Conservation (phyloP, 768 basidiomycete species). For the Plicaturopsis crispa region DNA sequence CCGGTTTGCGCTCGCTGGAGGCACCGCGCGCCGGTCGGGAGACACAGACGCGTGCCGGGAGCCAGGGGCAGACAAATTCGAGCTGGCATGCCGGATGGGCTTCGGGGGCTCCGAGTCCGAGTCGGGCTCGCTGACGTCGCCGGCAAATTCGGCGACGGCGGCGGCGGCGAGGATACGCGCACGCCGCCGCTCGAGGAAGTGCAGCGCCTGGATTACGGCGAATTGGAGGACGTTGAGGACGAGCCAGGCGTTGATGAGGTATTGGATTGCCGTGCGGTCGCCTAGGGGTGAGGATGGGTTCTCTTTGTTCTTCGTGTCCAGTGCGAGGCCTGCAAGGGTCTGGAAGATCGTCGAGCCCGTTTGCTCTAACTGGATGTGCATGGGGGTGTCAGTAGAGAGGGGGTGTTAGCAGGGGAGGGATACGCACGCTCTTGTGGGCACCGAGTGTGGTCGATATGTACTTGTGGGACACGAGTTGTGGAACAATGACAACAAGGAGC, state of each 20-base stretch:
- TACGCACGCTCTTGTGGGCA: constrained; percentile 67
- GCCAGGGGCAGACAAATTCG: neutral
- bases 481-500: constrained; percentile 67
- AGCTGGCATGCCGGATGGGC: neutral
- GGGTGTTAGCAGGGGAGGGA: neutral
- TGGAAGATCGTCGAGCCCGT: constrained; percentile 68
- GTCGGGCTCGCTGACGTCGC: constrained; percentile 7
- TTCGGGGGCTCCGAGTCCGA: constrained; percentile 12
- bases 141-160: constrained; percentile 7
- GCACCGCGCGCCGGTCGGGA: neutral
- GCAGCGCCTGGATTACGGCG: constrained; percentile 39
- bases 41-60: neutral
- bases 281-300: constrained; percentile 11
- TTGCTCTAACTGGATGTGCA: constrained; percentile 52
- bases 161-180: constrained; percentile 19
- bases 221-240: constrained; percentile 51
- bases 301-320: constrained; percentile 38
- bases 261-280: constrained; percentile 33
- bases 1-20: neutral
- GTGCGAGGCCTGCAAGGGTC: constrained; percentile 60
- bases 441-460: constrained; percentile 76
- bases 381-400: neutral
- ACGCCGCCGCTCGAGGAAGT: constrained; percentile 37
- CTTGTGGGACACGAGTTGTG: constrained; percentile 59
- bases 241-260: constrained; percentile 50